A percentile compares a stretch with the other conserved stretches of the same genome.
Conservation (phyloP, 495 filamentous ascomycete genomes). For the Pyrenula massariospora region DNA sequence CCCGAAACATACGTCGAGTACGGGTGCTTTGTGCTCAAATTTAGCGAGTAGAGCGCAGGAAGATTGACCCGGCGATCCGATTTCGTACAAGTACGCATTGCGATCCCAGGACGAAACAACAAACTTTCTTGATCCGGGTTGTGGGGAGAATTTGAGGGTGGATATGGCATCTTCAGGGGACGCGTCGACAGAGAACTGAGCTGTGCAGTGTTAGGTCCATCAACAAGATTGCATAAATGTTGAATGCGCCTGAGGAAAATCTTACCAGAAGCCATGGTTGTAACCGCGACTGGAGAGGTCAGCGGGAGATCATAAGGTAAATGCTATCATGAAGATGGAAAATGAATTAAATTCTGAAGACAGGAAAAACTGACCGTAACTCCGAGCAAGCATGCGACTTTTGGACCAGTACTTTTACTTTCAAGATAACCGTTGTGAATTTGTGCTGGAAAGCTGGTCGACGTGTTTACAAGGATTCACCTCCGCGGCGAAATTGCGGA, state of each 20-base stretch:
- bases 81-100: slow-evolving; percentile 82
- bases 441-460: no score
- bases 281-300: no score
- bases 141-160: slow-evolving; percentile 70
- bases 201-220: slow-evolving; percentile 14
- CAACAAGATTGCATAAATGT: not conserved
- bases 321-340: no score
- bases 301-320: no score
- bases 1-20: slow-evolving; percentile 88
- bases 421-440: no score
- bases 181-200: slow-evolving; percentile 33
- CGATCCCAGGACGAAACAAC: slow-evolving; percentile 93
- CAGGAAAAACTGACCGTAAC: no score
- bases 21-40: slow-evolving; percentile 73
- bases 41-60: slow-evolving; percentile 42
- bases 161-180: slow-evolving; percentile 87
- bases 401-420: no score
- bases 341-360: no score
- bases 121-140: slow-evolving; percentile 49
- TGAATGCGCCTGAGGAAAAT: no score
- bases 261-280: not conserved
- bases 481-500: no score
- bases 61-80: slow-evolving; percentile 41
- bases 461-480: no score
- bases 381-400: no score